Percentiles rank a stretch among this genome's conserved stretches.
Conservation (phyloP, 2,329 filamentous ascomycete species). For the Epichloe coenophiala region DNA sequence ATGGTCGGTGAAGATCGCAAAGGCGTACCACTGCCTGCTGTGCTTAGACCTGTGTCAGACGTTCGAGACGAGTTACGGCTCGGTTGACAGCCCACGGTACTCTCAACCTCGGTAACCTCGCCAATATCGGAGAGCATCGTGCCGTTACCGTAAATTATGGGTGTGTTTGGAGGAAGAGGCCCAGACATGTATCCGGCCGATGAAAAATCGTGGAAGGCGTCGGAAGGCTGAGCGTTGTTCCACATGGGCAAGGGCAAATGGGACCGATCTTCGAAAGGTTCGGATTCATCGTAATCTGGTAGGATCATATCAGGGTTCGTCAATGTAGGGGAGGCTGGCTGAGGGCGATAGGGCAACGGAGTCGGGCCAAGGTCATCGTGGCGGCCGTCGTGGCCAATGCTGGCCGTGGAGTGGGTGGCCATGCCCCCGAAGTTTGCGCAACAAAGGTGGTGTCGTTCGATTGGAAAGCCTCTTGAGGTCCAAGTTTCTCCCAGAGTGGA, state of each 20-base stretch:
- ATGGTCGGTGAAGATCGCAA: slow-evolving; percentile 33
- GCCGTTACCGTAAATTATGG: slow-evolving; percentile 56
- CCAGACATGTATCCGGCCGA: slow-evolving; percentile 27
- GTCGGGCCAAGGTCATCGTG: slow-evolving; percentile 15
- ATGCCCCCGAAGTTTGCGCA: slow-evolving; percentile 11
- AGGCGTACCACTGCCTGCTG: slow-evolving; percentile 19
- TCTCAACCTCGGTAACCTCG: slow-evolving; percentile 41
- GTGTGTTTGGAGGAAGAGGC: slow-evolving; percentile 40
- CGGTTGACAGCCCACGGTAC: slow-evolving; percentile 29
- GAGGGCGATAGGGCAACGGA: slow-evolving; percentile 26
- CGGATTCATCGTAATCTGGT: slow-evolving; percentile 53
- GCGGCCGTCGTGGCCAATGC: slow-evolving; percentile 15
- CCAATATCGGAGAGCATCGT: slow-evolving; percentile 57
- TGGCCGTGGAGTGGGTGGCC: slow-evolving; percentile 17
- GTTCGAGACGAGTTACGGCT: slow-evolving; percentile 24
- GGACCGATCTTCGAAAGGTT: slow-evolving; percentile 37
- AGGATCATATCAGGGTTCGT: slow-evolving; percentile 94
- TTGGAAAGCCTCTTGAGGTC: background rate
- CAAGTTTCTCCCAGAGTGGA: background rate
- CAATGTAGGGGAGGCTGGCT: slow-evolving; percentile 67
- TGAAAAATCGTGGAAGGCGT: slow-evolving; percentile 28
- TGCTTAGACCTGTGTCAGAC: slow-evolving; percentile 14
- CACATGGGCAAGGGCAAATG: slow-evolving; percentile 39
- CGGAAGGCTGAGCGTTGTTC: slow-evolving; percentile 29
- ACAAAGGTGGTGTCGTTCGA: background rate